Percentiles rank a stretch among this genome's conserved stretches.
Conservation (phyloP, 2,329 filamentous ascomycete species). For the Chrysoporthe cubensis region DNA sequence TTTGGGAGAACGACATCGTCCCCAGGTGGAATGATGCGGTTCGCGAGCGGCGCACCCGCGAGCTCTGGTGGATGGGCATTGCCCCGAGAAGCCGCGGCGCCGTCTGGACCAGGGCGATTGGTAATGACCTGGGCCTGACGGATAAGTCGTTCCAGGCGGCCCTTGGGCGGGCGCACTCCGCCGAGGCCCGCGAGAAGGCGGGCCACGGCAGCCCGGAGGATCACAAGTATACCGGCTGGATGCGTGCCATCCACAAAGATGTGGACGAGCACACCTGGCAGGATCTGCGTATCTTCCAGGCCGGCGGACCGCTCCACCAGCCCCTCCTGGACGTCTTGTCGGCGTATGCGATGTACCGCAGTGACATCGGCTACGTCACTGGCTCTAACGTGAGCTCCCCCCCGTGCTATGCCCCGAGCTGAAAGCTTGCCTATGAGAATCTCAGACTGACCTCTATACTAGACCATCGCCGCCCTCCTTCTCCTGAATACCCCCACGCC, state of each 20-base stretch:
- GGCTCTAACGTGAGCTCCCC: constrained; percentile 71
- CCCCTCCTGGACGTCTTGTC: constrained; percentile 73
- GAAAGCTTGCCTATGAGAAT: no score
- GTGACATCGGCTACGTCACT: constrained; percentile 76
- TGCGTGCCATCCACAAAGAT: constrained; percentile 66
- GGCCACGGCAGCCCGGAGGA: constrained; percentile 59
- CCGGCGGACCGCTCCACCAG: constrained; percentile 67
- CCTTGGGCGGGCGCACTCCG: constrained; percentile 65
- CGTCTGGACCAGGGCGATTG: constrained; percentile 73
- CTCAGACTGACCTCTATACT: constrained; percentile 30
- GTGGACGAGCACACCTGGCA: constrained; percentile 68
- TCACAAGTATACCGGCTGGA: constrained; percentile 60
- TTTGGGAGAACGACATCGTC: constrained; percentile 79
- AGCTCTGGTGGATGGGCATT: constrained; percentile 83
- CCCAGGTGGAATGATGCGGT: constrained; percentile 77
- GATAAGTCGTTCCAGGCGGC: constrained; percentile 72
- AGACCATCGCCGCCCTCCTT: constrained; percentile 74
- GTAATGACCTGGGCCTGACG: constrained; percentile 72
- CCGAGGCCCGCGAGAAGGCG: constrained; percentile 59
- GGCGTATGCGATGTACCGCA: constrained; percentile 81
- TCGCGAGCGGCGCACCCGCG: constrained; percentile 68
- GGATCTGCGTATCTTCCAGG: constrained; percentile 74
- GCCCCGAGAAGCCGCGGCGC: constrained; percentile 69
- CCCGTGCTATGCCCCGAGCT: background rate
- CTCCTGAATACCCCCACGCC: constrained; percentile 71